Evolutionary conservation across 768 basidiomycete genomes (phyloP), one percentile per base, ranked within the genome.

Genomic region (Suillus hirtellus): DNA sequence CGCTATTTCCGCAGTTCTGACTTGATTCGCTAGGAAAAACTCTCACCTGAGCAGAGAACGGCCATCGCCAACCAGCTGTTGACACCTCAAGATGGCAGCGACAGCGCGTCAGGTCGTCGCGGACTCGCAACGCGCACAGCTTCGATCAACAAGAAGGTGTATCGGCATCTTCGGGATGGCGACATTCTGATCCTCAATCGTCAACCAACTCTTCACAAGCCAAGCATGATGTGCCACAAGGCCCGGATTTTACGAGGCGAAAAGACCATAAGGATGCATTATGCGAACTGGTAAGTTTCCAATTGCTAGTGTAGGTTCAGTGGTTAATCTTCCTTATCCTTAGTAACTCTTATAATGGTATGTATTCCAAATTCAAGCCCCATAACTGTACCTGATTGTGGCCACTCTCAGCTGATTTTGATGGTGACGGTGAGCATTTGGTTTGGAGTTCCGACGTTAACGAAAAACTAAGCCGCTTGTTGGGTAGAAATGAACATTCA

Each of bases 261-360:
- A 78, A 99, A 98, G 81, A 99, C 97, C 0, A 99, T 99, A 73
- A 86, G 97, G 15, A 96, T 99, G 96, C 97, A 99, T 79, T 99
- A 99, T 72, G 96, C 97, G 31, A 99, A 99, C 72, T 99, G 96
- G 95, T 96, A 64, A 60, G 87, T 80, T 50, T 60, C 10, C 17
- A 43, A 52, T 70, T 63, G 15, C 63, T 11, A 44, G 14, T 55
- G 24, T 24, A 62, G 34, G 27, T 35, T 62, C 35, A 12, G 34
- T 46, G n/a, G 62, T 71, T 65, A 60, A 76, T 61, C 37, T 40
- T 65, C 44, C 40, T 61, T 42, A 55, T 37, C 47, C 69, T 10
- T 70, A 96, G 95, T 78, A 98, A 99, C 75, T 99, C 96, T 1
- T 99, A 99, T 75, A 99, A 99, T 70, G 94, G 92, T 89, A 78